Percentiles rank a stretch among this genome's conserved stretches.
Conservation (phyloP, 768 basidiomycete genomes). For the Glaciozyma martinii region DNA sequence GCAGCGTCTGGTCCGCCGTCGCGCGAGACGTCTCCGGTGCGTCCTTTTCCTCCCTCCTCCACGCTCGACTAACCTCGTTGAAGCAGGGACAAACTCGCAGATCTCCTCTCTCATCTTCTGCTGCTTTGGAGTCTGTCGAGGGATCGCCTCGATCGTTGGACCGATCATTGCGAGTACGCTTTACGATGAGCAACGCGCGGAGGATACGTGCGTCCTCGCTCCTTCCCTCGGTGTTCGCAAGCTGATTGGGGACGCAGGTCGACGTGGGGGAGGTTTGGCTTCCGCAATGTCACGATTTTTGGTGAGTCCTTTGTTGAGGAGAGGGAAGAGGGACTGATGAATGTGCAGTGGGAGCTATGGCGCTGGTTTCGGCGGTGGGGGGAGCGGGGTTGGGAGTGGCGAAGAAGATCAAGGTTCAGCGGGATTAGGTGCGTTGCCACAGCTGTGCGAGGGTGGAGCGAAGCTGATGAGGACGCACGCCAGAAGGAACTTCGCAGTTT, state of each 20-base stretch:
- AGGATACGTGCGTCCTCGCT: constrained; percentile 1
- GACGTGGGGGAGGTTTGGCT: not conserved
- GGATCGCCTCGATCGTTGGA: constrained; percentile 10
- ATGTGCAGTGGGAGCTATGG: not conserved
- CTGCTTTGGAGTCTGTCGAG: constrained; percentile 12
- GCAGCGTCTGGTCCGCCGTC: not conserved
- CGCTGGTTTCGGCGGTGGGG: not conserved
- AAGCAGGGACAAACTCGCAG: constrained; percentile 12
- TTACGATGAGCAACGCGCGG: constrained; percentile 3
- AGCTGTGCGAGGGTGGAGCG: too few relatives aligned
- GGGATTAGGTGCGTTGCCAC: too few relatives aligned
- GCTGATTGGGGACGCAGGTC: not conserved
- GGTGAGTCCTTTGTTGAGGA: not conserved
- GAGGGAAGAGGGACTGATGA: not conserved
- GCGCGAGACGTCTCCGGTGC: constrained; percentile 1
- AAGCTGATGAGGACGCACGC: too few relatives aligned
- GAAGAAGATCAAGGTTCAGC: too few relatives aligned
- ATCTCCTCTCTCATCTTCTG: constrained; percentile 14
- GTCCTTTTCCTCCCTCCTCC: not conserved
- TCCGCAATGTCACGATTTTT: not conserved
- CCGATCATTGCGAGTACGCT: constrained; percentile 14
- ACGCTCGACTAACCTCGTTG: too few relatives aligned
- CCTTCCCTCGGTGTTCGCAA: not conserved
- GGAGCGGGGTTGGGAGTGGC: not conserved
- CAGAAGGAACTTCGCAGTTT: too few relatives aligned